Evolutionary conservation across 768 basidiomycete genomes (phyloP).

Genomic region (Neoboletus brunneissimus): DNA sequence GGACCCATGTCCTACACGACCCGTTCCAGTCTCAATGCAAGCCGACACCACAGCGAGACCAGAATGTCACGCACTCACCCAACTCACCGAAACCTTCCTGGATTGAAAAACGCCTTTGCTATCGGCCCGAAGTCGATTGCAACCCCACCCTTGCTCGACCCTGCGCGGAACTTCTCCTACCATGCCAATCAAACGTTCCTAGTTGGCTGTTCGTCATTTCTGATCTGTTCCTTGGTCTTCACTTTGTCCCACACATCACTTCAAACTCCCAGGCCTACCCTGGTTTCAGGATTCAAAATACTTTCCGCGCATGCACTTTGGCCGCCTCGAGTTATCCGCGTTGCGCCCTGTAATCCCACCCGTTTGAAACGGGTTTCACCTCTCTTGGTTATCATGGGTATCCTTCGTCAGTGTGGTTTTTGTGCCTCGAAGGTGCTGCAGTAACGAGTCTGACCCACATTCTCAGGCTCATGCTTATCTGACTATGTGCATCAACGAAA

Average conservation of each 20-base stretch:
- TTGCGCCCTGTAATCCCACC: constrained; percentile 7
- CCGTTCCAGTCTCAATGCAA: not conserved
- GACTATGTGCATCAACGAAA: not conserved
- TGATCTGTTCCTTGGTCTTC: constrained; percentile 3
- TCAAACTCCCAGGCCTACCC: constrained; percentile 1
- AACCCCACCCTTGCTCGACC: not conserved
- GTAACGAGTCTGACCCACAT: not conserved
- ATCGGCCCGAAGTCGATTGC: not conserved
- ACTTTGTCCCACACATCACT: constrained; percentile 4
- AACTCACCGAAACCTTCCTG: not conserved
- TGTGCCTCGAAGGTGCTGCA: not conserved
- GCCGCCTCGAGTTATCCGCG: constrained; percentile 23
- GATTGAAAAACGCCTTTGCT: not conserved
- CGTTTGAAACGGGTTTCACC: constrained; percentile 9
- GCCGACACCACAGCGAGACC: not conserved
- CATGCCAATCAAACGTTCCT: constrained; percentile 27
- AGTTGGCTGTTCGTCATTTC: constrained; percentile 18
- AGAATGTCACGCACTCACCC: not conserved
- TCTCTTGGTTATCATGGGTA: constrained; percentile 4
- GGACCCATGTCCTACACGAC: not conserved
- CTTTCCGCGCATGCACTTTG: not conserved
- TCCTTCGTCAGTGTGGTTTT: not conserved
- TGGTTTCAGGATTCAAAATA: not conserved
- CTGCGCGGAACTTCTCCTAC: not conserved
- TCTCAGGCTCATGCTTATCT: not conserved